phyloP scores from a whole-genome alignment of 208 protist species.

The Naegleria gruberi region DNA sequence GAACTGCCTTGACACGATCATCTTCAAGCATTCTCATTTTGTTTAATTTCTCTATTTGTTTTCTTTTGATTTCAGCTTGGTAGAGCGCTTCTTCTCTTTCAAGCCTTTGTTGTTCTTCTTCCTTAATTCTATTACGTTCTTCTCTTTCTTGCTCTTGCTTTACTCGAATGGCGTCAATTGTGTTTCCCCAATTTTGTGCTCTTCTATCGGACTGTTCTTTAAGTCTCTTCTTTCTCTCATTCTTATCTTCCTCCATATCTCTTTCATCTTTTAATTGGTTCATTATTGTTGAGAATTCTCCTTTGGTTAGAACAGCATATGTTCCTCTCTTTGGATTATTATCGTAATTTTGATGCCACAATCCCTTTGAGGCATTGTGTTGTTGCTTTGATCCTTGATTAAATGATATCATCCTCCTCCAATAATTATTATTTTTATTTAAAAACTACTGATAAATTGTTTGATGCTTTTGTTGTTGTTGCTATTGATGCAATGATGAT shows the following conservation, averaged over 20 bases:
- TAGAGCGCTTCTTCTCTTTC: background rate
- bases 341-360: background rate
- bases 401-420: background rate
- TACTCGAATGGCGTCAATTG: background rate
- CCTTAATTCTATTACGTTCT: background rate
- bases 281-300: background rate
- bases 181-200: background rate
- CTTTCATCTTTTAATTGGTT: background rate
- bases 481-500: no score
- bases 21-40: background rate
- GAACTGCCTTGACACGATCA: background rate
- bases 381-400: background rate
- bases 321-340: background rate
- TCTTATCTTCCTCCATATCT: background rate
- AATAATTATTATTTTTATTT: no score
- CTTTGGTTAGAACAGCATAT: background rate
- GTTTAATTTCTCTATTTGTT: slow-evolving; percentile 16
- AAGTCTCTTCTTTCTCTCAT: background rate
- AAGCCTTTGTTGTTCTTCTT: background rate
- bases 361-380: background rate
- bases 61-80: slow-evolving; percentile 1
- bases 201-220: background rate
- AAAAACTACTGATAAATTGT: no score
- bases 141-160: background rate
- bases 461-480: no score